Base-by-base conservation (phyloP, 768 basidiomycete species). In the Mycena kentingensis region DNA sequence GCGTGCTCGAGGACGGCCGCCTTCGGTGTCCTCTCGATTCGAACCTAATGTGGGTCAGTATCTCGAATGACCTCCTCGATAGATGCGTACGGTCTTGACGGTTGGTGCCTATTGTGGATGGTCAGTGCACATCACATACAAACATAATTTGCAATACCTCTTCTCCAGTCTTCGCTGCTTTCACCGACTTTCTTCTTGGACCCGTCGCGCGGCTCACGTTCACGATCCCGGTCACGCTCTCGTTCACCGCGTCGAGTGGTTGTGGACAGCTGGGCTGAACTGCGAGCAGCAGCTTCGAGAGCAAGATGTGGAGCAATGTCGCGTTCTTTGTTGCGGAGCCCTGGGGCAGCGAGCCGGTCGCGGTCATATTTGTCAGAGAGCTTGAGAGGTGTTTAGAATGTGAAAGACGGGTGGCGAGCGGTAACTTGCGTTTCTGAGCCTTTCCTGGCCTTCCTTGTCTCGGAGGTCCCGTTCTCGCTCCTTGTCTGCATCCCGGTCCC, bases 341-440 rank as follows among this genome's bases (percentile, higher is more conserved):
- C 72, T 15, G 80, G 80, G 60, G 83, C 71, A 44, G 80, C 79
- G 46, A 89, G 78, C 42, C 88, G 84, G 66, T 89, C 88, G 37
- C 90, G 86, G 72, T 92, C 90, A 61, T 85, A 93, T 69, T 89
- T 91, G 68, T 93, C 90, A 16, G 90, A 91, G 18, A 93, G 77
- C 90, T 93, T 55, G 43, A 34, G 25, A 26, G 18, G 27, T n/a
- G 22, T 32, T 29, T 39, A 47, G 8, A 31, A 3, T 13, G 46
- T 21, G 29, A 12, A 36, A 47, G 21, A 39, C 46, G 21, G 45
- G 46, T 22, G 53, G 51, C 18, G 52, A 31, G 21, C 55, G 16
- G 54, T 25, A 32, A 68, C 87, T 63, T 60, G 87, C 90, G 73
- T 84, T 87, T 54, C 90, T 83, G 42, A 92, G 75, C 31, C 85